Percentiles rank a stretch among this genome's conserved stretches.
These are phyloP conservation scores for Triangularia setosa DNA, from an alignment of 2,329 filamentous ascomycete species.

Conservation along the genomic window DNA sequence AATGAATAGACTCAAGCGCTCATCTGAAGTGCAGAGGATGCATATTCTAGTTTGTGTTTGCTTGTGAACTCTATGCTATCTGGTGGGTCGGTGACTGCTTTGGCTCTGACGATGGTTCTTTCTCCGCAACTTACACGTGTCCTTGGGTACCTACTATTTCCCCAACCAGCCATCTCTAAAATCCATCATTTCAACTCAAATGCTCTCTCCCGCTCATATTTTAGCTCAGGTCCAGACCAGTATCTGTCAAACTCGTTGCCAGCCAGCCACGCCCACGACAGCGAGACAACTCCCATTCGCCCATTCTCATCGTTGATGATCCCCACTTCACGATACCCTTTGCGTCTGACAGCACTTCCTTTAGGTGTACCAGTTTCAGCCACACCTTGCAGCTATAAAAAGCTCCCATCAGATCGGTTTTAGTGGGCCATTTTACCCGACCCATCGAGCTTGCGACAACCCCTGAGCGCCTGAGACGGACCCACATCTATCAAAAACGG, in stretches of 20 bases:
- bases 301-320: background rate
- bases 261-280: background rate
- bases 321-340: background rate
- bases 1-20: background rate
- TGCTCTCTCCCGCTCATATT: no score
- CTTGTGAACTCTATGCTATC: background rate
- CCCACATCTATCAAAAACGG: background rate
- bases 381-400: background rate
- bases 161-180: no score
- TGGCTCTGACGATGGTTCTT: background rate
- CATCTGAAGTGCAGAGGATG: background rate
- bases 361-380: no score
- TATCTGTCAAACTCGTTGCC: background rate
- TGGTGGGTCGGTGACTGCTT: background rate
- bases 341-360: no score
- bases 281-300: background rate
- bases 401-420: background rate
- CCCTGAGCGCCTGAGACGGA: background rate
- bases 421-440: background rate
- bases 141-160: background rate
- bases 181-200: no score
- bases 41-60: no score
- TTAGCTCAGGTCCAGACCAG: background rate
- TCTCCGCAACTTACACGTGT: background rate
- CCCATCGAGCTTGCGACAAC: background rate